These are phyloP conservation scores for Phytophthora megakarya DNA, from an alignment of 352 stramenopile species.

Conservation along the genomic window DNA sequence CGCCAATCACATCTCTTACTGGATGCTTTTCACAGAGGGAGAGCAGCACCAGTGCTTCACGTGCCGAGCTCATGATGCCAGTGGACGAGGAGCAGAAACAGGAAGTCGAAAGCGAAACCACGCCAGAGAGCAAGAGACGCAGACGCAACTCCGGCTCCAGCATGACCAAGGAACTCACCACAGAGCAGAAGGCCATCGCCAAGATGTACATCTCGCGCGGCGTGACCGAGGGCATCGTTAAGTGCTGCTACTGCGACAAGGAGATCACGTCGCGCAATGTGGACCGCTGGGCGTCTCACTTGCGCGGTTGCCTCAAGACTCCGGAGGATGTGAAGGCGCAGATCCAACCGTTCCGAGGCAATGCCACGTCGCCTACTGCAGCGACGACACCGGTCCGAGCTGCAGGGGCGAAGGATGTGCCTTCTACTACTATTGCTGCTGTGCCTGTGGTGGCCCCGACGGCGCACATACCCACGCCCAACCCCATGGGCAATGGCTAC, in stretches of 20 bases:
- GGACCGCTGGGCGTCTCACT: slow-evolving; percentile 80
- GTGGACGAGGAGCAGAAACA: slow-evolving; percentile 45
- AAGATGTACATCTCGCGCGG: slow-evolving; percentile 79
- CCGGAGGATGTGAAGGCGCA: slow-evolving; percentile 77
- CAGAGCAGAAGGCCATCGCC: slow-evolving; percentile 74
- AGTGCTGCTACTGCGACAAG: slow-evolving; percentile 86
- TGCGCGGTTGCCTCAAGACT: slow-evolving; percentile 78
- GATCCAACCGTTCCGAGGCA: slow-evolving; percentile 64
- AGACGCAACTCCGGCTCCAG: slow-evolving; percentile 29
- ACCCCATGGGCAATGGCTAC: slow-evolving; percentile 39
- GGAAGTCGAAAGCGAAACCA: slow-evolving; percentile 9
- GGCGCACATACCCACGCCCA: slow-evolving; percentile 17
- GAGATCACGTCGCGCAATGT: slow-evolving; percentile 87
- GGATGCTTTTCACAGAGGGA: slow-evolving; percentile 12
- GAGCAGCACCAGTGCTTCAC: slow-evolving; percentile 24
- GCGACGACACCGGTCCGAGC: slow-evolving; percentile 2
- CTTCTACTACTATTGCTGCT: neutral
- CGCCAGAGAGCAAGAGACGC: slow-evolving; percentile 42
- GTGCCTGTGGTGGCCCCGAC: slow-evolving; percentile 6
- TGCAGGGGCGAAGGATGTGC: neutral
- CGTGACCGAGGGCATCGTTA: slow-evolving; percentile 61
- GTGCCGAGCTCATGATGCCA: slow-evolving; percentile 43
- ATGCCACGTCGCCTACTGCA: slow-evolving; percentile 4
- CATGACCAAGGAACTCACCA: slow-evolving; percentile 67
- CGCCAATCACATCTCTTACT: slow-evolving; percentile 25